phyloP scores from a whole-genome alignment of 768 basidiomycete genomes.

The Dentipellis sp. region DNA sequence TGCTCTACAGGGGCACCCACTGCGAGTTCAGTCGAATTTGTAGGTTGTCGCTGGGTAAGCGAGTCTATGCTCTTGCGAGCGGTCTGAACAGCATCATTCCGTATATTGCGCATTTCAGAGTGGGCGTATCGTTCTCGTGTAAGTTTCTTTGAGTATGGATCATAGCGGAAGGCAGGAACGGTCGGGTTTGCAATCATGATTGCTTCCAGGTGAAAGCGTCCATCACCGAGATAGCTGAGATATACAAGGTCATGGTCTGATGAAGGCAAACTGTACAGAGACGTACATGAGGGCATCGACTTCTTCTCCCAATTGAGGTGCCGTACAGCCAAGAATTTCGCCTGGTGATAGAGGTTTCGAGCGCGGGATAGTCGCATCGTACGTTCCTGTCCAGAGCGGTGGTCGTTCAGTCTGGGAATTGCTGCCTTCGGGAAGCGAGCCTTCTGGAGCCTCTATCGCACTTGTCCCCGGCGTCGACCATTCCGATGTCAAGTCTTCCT shows the following conservation, averaged over 20 bases:
- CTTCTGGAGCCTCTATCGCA: conserved; percentile 4
- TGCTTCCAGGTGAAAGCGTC: conserved; percentile 95
- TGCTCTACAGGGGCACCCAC: conserved; percentile 14
- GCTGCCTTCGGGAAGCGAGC: conserved; percentile 11
- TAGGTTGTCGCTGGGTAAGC: conserved; percentile 2
- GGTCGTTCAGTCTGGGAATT: conserved; percentile 4
- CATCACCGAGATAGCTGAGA: conserved; percentile 88
- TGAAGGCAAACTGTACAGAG: background rate
- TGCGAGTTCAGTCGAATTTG: background rate
- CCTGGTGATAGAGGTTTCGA: conserved; percentile 93
- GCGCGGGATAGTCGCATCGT: conserved; percentile 71
- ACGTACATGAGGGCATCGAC: conserved; percentile 90
- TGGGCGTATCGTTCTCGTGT: conserved; percentile 91
- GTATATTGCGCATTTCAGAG: conserved; percentile 67
- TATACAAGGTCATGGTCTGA: conserved; percentile 6
- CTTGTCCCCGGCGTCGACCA: conserved; percentile 13
- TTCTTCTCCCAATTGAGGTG: conserved; percentile 57
- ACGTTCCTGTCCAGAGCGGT: conserved; percentile 46
- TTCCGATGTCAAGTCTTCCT: conserved; percentile 59
- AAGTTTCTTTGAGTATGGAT: conserved; percentile 96
- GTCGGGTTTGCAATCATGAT: conserved; percentile 99
- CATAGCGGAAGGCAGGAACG: conserved; percentile 94
- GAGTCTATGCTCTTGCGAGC: conserved; percentile 58
- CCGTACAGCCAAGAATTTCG: conserved; percentile 95
- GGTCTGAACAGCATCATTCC: conserved; percentile 65